phyloP scores from a whole-genome alignment of 164 flowering plant species.

The Houttuynia cordata region DNA sequence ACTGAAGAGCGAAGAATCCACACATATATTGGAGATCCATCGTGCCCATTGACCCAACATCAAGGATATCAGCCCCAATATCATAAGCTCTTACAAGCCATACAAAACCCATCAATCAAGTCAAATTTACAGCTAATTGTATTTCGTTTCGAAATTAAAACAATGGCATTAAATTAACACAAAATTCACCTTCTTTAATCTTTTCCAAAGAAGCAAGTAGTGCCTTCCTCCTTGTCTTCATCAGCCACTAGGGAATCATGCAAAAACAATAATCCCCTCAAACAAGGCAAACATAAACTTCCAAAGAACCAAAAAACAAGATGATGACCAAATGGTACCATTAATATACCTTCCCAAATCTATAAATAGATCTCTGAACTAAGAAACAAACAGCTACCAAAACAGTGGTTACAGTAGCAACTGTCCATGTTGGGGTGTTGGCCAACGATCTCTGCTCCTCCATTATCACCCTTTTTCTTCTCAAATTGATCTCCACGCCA shows the following conservation, averaged over 20 bases:
- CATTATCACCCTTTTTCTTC: background rate
- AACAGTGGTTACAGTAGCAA: constrained; percentile 67
- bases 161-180: background rate
- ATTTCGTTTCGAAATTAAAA: background rate
- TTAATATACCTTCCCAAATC: constrained; percentile 63
- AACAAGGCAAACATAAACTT: background rate
- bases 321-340: background rate
- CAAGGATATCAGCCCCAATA: constrained; percentile 89
- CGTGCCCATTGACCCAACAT: constrained; percentile 79
- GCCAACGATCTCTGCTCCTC: constrained; percentile 57
- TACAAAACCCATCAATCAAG: background rate
- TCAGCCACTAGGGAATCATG: constrained; percentile 49
- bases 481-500: background rate
- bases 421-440: constrained; percentile 82
- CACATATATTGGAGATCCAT: constrained; percentile 77
- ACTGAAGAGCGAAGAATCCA: constrained; percentile 68
- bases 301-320: background rate
- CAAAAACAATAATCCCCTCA: background rate
- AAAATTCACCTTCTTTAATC: constrained; percentile 68
- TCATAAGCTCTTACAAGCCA: constrained; percentile 56
- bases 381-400: constrained; percentile 66
- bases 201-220: constrained; percentile 70
- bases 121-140: background rate
- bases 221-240: constrained; percentile 85
- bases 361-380: constrained; percentile 50